A percentile compares a stretch with the other conserved stretches of the same genome.
Conservation (phyloP, 805 yeast species). For the Kazachstania psychrophila region DNA sequence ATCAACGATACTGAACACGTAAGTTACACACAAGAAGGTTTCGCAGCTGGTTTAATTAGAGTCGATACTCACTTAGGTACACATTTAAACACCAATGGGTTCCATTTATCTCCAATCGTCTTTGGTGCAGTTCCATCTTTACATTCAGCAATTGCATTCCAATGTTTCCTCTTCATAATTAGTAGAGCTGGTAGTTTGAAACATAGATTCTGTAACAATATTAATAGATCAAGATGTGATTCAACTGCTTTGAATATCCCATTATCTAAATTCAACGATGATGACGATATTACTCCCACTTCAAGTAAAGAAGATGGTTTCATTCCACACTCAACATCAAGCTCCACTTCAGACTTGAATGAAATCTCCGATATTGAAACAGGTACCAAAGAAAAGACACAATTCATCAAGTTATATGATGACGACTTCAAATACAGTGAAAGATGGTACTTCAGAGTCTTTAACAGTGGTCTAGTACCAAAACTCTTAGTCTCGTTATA, state of each 20-base stretch:
- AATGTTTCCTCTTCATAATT: slow-evolving; percentile 36
- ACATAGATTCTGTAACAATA: slow-evolving; percentile 12
- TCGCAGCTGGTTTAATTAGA: slow-evolving; percentile 60
- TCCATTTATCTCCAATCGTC: slow-evolving; percentile 59
- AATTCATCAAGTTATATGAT: slow-evolving; percentile 10
- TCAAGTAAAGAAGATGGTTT: neutral
- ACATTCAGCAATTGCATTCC: slow-evolving; percentile 59
- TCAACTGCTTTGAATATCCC: neutral
- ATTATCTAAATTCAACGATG: neutral
- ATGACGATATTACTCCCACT: neutral
- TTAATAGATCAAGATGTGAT: neutral
- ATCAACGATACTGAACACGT: slow-evolving; percentile 40
- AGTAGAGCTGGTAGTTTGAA: slow-evolving; percentile 26
- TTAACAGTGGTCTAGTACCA: slow-evolving; percentile 22
- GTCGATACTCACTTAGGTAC: slow-evolving; percentile 58
- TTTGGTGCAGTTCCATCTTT: slow-evolving; percentile 59
- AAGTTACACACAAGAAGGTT: slow-evolving; percentile 54
- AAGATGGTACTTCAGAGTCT: slow-evolving; percentile 18
- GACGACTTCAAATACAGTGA: slow-evolving; percentile 9
- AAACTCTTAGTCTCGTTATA: slow-evolving; percentile 33
- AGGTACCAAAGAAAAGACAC: neutral
- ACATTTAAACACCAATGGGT: slow-evolving; percentile 49
- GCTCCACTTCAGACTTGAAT: neutral
- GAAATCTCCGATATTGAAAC: no score
- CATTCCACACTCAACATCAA: neutral